Conservation (phyloP, 78 protist genomes). For the Chrysochromulina tobinii region DNA sequence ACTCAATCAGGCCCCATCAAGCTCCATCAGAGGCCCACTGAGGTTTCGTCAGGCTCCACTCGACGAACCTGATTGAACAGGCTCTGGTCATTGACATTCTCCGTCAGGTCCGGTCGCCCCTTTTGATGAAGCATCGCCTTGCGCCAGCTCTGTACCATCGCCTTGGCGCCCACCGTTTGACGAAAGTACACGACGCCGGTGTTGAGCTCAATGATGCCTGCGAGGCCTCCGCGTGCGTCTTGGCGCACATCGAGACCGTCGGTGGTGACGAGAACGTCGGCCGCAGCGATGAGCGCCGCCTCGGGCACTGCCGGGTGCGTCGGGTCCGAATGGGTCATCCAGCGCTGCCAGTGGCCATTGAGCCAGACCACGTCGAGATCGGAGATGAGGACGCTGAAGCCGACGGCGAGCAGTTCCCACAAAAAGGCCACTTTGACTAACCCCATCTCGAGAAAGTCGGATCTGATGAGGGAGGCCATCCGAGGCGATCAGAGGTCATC, state of each 20-base stretch:
- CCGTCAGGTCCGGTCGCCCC: not conserved
- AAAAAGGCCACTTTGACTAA: not conserved
- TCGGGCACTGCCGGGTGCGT: not conserved
- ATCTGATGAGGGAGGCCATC: no score
- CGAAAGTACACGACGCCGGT: constrained; percentile 7
- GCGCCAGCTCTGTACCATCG: not conserved
- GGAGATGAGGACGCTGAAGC: constrained; percentile 8
- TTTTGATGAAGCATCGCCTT: not conserved
- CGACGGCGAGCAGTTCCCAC: not conserved
- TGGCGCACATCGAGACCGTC: not conserved
- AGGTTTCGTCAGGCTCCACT: no score
- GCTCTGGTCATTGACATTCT: not conserved
- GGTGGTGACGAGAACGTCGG: not conserved
- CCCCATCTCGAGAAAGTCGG: no score
- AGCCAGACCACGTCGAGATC: constrained; percentile 18
- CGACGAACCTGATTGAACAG: not conserved
- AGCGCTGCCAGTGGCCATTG: not conserved
- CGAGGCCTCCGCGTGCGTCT: not conserved
- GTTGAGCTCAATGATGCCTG: not conserved
- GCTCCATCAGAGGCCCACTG: no score
- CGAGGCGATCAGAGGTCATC: not conserved
- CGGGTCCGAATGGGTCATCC: not conserved
- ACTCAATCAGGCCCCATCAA: no score
- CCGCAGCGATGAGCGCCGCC: not conserved
- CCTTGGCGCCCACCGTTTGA: not conserved